Base-by-base conservation (phyloP, 768 basidiomycete genomes). In the Pilatotrama ljubarskyi region DNA sequence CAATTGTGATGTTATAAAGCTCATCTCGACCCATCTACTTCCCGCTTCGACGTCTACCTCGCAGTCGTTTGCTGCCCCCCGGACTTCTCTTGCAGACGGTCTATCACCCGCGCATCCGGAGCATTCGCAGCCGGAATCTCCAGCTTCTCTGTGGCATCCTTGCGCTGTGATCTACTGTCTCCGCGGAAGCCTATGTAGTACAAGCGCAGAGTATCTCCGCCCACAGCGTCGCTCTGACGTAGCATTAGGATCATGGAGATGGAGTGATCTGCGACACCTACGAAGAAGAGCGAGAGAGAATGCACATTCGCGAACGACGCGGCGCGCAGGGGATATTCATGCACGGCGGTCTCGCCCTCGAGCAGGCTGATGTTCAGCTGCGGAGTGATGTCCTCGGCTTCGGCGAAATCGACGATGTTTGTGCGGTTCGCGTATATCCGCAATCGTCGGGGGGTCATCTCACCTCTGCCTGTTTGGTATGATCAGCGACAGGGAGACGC, bases 111-210 rank as follows among this genome's bases (percentile, higher is more conserved):
- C 0, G 90, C 86, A 64, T 95, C 93, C 0, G 88, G 84, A 0
- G 90, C 87, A 66, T 91, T 82, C 4, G 86, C 87, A n/a, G 93
- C 90, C 0, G 88, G 89, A 15, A 95, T 82, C 67, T 86, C 88
- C 49, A 88, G 78, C 69, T 82, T 85, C 47, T 80, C 82, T 36
- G 80, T 80, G n/a, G 75, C 80, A 53, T 89, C 87, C 62, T 82
- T 85, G 64, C 80, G 78, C 17, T 73, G 70, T 17, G 78, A 77
- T 53, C 79, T 76, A 47, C 79, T 76, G 63, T 91, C 88, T 41
- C 92, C 93, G 70, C 85, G 89, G 78, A 95, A 95, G 18, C 92
- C 92, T 42, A 94, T 68, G 67, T 86, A 95, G 69, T 88, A 95
- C 37, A 94, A 72, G 24, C 88, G 76, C 3, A 88, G 83, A 17